Conservation (phyloP, 805 yeast genomes). For the Ogataea ganodermae region DNA sequence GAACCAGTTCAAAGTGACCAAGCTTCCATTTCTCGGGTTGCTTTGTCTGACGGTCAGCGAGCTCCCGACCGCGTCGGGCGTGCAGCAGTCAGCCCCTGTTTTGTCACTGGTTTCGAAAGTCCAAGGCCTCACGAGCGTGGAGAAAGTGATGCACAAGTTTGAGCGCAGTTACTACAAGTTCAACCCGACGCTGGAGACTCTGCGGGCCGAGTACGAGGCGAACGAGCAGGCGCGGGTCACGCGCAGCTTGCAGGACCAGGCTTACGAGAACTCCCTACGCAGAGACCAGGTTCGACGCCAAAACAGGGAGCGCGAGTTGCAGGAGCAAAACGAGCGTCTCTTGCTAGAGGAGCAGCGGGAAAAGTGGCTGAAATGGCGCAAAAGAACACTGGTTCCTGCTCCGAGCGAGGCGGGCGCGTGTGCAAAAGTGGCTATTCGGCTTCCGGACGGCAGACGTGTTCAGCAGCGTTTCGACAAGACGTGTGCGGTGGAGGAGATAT, state of each 20-base stretch:
- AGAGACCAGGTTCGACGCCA: slow-evolving; percentile 61
- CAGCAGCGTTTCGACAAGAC: slow-evolving; percentile 49
- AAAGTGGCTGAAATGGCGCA: slow-evolving; percentile 55
- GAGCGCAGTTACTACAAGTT: slow-evolving; percentile 45
- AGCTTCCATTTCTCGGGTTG: slow-evolving; percentile 81
- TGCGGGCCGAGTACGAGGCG: slow-evolving; percentile 66
- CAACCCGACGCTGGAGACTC: slow-evolving; percentile 58
- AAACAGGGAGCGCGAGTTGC: slow-evolving; percentile 36
- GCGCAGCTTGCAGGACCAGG: slow-evolving; percentile 72
- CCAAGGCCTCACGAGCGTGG: slow-evolving; percentile 56
- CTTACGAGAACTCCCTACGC: slow-evolving; percentile 69
- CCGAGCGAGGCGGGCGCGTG: slow-evolving; percentile 24
- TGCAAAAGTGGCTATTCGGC: slow-evolving; percentile 71
- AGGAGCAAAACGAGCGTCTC: slow-evolving; percentile 20
- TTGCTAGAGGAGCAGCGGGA: slow-evolving; percentile 22
- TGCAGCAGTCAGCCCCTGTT: slow-evolving; percentile 52
- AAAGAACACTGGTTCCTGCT: slow-evolving; percentile 25
- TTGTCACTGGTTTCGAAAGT: slow-evolving; percentile 61
- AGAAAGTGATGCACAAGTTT: slow-evolving; percentile 42
- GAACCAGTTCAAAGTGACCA: slow-evolving; percentile 66
- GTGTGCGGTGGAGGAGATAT: slow-evolving; percentile 60
- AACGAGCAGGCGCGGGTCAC: slow-evolving; percentile 57
- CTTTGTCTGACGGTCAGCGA: slow-evolving; percentile 64
- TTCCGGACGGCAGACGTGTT: slow-evolving; percentile 62
- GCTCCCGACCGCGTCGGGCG: slow-evolving; percentile 58